These are phyloP conservation scores for Ceratocystis papillata DNA, from an alignment of 2,329 filamentous ascomycete genomes.

Conservation along the genomic window DNA sequence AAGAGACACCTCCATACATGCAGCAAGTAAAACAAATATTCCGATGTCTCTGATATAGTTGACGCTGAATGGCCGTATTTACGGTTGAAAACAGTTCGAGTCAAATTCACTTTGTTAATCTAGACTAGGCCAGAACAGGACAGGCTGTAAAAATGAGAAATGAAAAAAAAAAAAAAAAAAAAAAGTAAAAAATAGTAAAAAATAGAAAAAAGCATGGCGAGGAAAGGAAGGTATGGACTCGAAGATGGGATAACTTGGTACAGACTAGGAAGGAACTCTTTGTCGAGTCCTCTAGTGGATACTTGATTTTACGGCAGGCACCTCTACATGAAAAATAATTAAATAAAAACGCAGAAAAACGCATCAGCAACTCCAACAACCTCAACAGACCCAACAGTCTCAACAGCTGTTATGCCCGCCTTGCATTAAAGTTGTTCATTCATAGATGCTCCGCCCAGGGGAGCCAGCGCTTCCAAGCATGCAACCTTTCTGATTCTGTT, in stretches of 20 bases:
- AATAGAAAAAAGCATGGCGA: background rate
- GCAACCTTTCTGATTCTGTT: background rate
- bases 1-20: background rate
- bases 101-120: background rate
- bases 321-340: background rate
- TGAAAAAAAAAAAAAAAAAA: too few relatives aligned
- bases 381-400: too few relatives aligned
- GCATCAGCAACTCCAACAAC: background rate
- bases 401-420: too few relatives aligned
- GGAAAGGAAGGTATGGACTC: background rate
- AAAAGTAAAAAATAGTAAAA: too few relatives aligned
- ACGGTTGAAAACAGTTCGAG: background rate
- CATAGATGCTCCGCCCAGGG: too few relatives aligned
- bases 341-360: background rate
- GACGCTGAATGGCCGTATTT: background rate
- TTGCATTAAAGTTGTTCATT: too few relatives aligned
- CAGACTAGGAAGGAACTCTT: background rate
- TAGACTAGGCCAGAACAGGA: too few relatives aligned
- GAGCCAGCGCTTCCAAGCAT: background rate
- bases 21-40: background rate
- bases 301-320: background rate
- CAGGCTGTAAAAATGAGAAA: background rate
- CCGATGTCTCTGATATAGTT: background rate
- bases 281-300: too few relatives aligned
- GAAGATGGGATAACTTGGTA: background rate